Evolutionary conservation across 306 rosid species (phyloP), one percentile per base, ranked within the genome.

Genomic region (Alnus glutinosa): DNA sequence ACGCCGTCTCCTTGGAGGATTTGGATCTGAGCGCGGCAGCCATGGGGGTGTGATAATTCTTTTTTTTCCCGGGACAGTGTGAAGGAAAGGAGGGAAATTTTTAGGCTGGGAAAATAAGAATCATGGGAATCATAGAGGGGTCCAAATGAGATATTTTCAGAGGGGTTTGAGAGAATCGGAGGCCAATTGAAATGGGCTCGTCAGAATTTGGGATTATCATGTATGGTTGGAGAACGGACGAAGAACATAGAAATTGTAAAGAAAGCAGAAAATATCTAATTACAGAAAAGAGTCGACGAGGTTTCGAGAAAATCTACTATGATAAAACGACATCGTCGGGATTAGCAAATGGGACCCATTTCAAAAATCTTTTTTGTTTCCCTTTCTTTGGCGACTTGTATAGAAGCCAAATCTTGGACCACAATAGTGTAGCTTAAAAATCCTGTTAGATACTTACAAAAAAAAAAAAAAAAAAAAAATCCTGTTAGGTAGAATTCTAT

Each of bases 21-120:
- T 90, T 96, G 18, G 93, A 88, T 87, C 99, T 85, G 84, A 96
- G 87, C 15, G 89, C 92, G 1, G 96, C 91, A 48, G 95, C 95
- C 91, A 89, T 84, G 80, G 7, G 37, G 13, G 62, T 9, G 8
- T 19, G 71, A 49, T 47, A 61, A 13, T 16, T 18, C 66, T 42
- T 3, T 37, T 23, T 37, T 39, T 13, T 16, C 51, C 64, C 19
- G 18, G 86, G 61, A 19, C 68, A 73, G 37, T 9, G 34, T 9
- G 34, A 51, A 15, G 54, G 81, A 78, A 52, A 61, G 51, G 12
- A 5, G 57, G 57, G 82, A 10, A 18, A 50, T 46, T 1, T 42
- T 68, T 23, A 18, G 70, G 80, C 70, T 52, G 9, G 54, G 49
- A 79, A 47, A 50, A 39, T 55, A 47, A 37, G 50, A 69, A 73